Percentiles rank a stretch among this genome's conserved stretches.
phyloP scores from a whole-genome alignment of 768 basidiomycete genomes.

The Tylopilus intermedius region DNA sequence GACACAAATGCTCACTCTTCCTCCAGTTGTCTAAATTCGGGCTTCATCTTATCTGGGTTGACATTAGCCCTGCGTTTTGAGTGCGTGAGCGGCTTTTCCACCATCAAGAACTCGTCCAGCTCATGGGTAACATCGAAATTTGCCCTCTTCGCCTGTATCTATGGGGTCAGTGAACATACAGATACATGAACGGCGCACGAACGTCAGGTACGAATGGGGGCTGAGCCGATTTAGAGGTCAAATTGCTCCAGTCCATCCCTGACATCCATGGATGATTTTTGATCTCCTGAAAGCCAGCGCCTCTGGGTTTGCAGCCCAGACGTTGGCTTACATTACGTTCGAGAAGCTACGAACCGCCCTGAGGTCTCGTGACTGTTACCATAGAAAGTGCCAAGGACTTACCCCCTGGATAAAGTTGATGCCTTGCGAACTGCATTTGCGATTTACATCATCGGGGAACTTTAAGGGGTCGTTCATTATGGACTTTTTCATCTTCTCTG shows the following conservation, averaged over 20 bases:
- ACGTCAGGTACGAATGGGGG: constrained; percentile 94
- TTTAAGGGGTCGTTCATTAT: constrained; percentile 76
- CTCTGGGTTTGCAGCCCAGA: constrained; percentile 71
- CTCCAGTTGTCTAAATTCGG: constrained; percentile 88
- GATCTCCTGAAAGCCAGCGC: constrained; percentile 73
- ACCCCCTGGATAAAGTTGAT: constrained; percentile 66
- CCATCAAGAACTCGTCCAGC: constrained; percentile 94
- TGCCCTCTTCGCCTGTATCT: constrained; percentile 79
- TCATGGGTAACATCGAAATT: constrained; percentile 98
- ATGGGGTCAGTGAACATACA: neutral
- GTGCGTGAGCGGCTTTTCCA: constrained; percentile 96
- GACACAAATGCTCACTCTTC: constrained; percentile 61
- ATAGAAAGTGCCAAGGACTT: constrained; percentile 25
- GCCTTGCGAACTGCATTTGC: constrained; percentile 61
- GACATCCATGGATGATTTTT: constrained; percentile 82
- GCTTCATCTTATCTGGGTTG: constrained; percentile 83
- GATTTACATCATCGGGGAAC: constrained; percentile 66
- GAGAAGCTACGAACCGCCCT: constrained; percentile 53
- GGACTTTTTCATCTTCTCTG: constrained; percentile 82
- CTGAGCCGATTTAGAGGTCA: constrained; percentile 64
- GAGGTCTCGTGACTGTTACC: constrained; percentile 8
- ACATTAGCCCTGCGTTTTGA: constrained; percentile 84
- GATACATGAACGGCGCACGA: constrained; percentile 33
- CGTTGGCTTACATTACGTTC: constrained; percentile 76
- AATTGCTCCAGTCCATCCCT: constrained; percentile 70